phyloP scores from a whole-genome alignment of 2,329 filamentous ascomycete genomes.

The Polytolypa hystricis region DNA sequence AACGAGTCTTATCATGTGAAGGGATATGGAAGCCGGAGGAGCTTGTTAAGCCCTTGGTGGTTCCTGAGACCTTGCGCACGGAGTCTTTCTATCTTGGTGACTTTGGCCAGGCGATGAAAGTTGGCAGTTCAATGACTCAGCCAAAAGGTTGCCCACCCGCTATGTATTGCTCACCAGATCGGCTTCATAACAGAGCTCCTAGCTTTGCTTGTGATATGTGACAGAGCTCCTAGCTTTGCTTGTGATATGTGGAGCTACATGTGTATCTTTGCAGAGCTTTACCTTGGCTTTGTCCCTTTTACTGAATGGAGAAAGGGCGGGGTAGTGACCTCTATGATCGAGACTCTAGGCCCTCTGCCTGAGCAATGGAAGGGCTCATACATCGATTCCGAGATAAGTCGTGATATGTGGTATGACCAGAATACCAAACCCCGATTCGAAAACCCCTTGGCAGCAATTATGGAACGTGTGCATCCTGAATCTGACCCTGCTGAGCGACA shows the following conservation, averaged over 20 bases:
- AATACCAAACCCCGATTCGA: neutral
- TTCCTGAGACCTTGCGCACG: neutral
- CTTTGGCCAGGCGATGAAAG: slow-evolving; percentile 3
- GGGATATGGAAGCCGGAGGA: slow-evolving; percentile 5
- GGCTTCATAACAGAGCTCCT: slow-evolving; percentile 1
- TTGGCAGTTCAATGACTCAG: neutral
- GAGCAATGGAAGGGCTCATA: slow-evolving; percentile 5
- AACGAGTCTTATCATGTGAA: neutral
- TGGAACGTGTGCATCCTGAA: slow-evolving; percentile 9
- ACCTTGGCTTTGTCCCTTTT: slow-evolving; percentile 1
- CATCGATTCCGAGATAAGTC: neutral
- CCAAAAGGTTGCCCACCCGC: neutral
- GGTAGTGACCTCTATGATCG: slow-evolving; percentile 1
- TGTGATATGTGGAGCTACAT: slow-evolving; percentile 8
- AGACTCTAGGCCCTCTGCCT: neutral
- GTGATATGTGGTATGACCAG: slow-evolving; percentile 3
- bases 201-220: slow-evolving; percentile 6
- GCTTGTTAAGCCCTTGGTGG: neutral
- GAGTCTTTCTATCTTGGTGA: slow-evolving; percentile 3
- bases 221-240: neutral
- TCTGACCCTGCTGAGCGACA: slow-evolving; percentile 15
- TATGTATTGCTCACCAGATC: slow-evolving; percentile 3
- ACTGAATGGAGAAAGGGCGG: neutral
- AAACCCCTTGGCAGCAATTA: neutral
- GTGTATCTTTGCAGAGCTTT: slow-evolving; percentile 3